Percentiles rank a stretch among this genome's conserved stretches.
Conservation (phyloP, 2,329 filamentous ascomycete genomes). For the Lachnellula subtilissima region DNA sequence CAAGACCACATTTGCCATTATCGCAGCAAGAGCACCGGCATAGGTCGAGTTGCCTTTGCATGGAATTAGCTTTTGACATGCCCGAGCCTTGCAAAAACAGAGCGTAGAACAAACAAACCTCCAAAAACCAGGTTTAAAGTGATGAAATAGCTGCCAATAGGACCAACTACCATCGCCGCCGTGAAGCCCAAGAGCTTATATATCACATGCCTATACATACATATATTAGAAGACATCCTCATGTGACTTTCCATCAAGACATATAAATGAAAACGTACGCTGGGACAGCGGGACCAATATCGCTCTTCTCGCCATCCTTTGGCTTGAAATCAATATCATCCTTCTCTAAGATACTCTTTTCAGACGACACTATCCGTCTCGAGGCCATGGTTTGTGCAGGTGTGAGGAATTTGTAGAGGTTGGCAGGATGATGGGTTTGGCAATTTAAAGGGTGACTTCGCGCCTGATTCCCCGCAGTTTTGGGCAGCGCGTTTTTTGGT, state of each 20-base stretch:
- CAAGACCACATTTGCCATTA: conserved; percentile 88
- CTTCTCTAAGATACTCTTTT: conserved; percentile 62
- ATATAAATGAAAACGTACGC: conserved; percentile 49
- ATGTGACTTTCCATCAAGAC: conserved; percentile 12
- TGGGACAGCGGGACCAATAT: conserved; percentile 78
- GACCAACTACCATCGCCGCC: conserved; percentile 80
- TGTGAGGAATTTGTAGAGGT: not conserved
- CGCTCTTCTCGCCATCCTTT: conserved; percentile 53
- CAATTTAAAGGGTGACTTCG: not conserved
- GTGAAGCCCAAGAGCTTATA: conserved; percentile 87
- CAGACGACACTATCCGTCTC: conserved; percentile 58
- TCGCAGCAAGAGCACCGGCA: conserved; percentile 76
- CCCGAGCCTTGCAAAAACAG: not conserved
- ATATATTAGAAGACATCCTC: not conserved
- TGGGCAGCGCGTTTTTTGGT: not conserved
- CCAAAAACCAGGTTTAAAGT: conserved; percentile 72
- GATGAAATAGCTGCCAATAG: conserved; percentile 84
- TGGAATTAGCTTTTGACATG: not conserved
- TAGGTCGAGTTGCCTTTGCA: conserved; percentile 76
- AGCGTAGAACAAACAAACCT: conserved; percentile 34
- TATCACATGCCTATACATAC: conserved; percentile 65
- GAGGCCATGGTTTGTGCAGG: conserved; percentile 54
- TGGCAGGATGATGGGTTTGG: not conserved
- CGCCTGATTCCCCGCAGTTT: not conserved
- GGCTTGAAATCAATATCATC: conserved; percentile 43